These are phyloP conservation scores for Oryza glaberrima DNA, from an alignment of 176 grass and related monocot species.

Conservation along the genomic window DNA sequence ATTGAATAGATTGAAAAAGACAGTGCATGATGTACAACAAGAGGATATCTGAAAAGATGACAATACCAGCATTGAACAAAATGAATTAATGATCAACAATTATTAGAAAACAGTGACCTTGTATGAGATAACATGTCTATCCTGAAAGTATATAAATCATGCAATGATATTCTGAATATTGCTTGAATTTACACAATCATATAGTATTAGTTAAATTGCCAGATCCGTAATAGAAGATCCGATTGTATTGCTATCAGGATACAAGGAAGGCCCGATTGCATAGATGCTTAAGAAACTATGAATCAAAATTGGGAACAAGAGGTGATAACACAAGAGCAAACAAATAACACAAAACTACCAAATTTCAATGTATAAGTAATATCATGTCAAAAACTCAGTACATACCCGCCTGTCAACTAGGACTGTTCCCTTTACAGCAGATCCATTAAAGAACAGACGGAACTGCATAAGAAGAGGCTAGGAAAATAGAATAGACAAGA, in stretches of 20 bases:
- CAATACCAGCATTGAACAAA: conserved; percentile 19
- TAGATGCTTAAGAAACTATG: background rate
- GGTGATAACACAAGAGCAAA: background rate
- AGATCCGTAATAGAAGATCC: no score
- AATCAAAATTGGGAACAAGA: background rate
- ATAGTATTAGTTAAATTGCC: no score
- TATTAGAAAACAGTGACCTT: background rate
- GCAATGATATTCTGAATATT: background rate
- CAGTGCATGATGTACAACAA: background rate
- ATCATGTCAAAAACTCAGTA: background rate
- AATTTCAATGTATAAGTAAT: background rate
- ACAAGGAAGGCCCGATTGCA: background rate
- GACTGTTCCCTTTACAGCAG: conserved; percentile 73
- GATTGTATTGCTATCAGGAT: no score
- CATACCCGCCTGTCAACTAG: conserved; percentile 66
- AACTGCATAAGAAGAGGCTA: conserved; percentile 90
- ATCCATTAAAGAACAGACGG: conserved; percentile 75
- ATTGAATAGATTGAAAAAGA: conserved; percentile 1
- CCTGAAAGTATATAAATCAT: background rate
- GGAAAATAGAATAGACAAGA: conserved; percentile 23
- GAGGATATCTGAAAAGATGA: background rate
- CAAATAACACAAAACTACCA: background rate
- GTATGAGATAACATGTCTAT: background rate
- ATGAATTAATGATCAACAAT: background rate
- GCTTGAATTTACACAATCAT: background rate